Evolutionary conservation across 257 asterid species (phyloP), one percentile per base, ranked within the genome.

Genomic region (Echium plantagineum): DNA sequence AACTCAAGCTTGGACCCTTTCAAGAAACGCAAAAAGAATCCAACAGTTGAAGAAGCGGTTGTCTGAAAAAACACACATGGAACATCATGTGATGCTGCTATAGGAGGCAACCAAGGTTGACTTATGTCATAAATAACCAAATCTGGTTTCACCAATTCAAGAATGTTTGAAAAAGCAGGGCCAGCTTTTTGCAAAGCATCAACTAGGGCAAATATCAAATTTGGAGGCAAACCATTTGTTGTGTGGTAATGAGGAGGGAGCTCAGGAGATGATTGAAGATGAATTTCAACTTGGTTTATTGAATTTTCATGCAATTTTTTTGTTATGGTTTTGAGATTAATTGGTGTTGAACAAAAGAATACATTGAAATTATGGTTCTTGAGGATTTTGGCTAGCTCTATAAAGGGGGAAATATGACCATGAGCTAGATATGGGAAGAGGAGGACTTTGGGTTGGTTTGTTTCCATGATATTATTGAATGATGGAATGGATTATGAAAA

Each of bases 401-500:
- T 57, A 64, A 63, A 73, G 4, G 86, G 86, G 55, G 85, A 71
- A 19, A 84, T 73, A 58, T 84, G 84, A 6, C 93, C 88, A 58
- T 81, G 77, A 10, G 76, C 88, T 15, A 81, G 60, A 83, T 80
- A 84, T 75, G 88, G 85, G 17, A 81, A 69, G 79, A 81, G 60
- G 51, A 80, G 63, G 0, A 76, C 38, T 55, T 71, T 80, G 38
- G 35, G 2, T 5, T 46, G 2, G 7, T 65, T 61, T 18, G 47
- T 21, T 12, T 51, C 78, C 79, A 74, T 74, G 62, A 42, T n/a
- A n/a, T n/a, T n/a, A n/a, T 21, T 74, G 72, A 57, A 77, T 86
- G n/a, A 82, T 90, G 61, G 48, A 42, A 10, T 42, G 49, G 13
- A 42, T 12, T 42, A 7, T 42, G 17, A 42, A 28, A 28, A 24